phyloP scores from a whole-genome alignment of 306 rosid genomes.

The Prunus davidiana region DNA sequence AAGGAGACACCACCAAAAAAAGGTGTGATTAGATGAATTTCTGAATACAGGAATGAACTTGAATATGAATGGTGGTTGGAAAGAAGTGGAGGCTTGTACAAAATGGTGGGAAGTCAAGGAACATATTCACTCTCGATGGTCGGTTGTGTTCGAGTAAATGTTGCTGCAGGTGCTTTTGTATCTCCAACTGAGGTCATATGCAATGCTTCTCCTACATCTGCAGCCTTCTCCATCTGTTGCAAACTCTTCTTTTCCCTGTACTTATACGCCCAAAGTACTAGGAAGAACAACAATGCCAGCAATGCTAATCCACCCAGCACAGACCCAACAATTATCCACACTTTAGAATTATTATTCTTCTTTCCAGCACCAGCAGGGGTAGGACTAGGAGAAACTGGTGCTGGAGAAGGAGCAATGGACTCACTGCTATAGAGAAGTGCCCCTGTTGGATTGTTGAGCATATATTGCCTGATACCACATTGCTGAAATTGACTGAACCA shows the following conservation, averaged over 20 bases:
- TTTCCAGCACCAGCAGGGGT: conserved; percentile 19
- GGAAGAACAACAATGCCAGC: conserved; percentile 41
- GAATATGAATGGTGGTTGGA: conserved; percentile 35
- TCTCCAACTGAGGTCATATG: conserved; percentile 75
- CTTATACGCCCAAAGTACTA: conserved; percentile 56
- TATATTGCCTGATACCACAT: conserved; percentile 41
- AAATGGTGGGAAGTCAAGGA: conserved; percentile 47
- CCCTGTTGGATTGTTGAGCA: conserved; percentile 67
- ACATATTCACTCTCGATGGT: conserved; percentile 86
- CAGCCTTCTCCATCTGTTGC: conserved; percentile 83
- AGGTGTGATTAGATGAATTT: conserved; percentile 45
- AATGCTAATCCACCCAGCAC: conserved; percentile 71
- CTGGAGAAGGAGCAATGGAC: conserved; percentile 44
- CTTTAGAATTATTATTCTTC: conserved; percentile 41
- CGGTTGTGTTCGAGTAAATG: conserved; percentile 85
- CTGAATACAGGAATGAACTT: conserved; percentile 47
- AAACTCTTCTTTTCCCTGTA: conserved; percentile 58
- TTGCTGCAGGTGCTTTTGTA: conserved; percentile 88
- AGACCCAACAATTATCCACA: conserved; percentile 76
- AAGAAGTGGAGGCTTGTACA: conserved; percentile 41
- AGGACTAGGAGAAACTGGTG: conserved; percentile 36
- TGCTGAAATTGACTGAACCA: conserved; percentile 56
- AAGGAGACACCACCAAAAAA: conserved; percentile 34
- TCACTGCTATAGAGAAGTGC: conserved; percentile 81
- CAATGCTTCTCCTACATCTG: conserved; percentile 87